Base-by-base conservation (phyloP, 2,329 filamentous ascomycete species). In the Alternaria brassicicola region DNA sequence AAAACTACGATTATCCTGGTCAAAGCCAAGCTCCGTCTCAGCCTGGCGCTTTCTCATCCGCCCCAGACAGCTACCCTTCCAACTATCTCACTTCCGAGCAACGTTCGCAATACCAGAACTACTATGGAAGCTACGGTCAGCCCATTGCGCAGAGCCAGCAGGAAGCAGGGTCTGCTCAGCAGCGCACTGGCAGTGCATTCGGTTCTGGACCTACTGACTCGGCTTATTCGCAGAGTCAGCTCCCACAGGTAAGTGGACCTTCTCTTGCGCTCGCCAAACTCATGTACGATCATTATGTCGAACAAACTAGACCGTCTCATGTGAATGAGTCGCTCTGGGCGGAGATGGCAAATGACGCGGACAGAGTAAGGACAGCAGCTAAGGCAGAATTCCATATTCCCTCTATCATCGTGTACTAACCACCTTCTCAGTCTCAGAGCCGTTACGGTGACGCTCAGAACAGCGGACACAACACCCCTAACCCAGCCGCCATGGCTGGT, bases 391-490 rank as follows among this genome's bases (percentile, higher is more conserved):
- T 57, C n/a, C 38, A 47, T 10, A 9, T 13, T 13, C 6, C 25
- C 21, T 47, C n/a, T 46, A 26, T 7, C 19, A 25, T 31, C 17
- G 43, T 45, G 35, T 51, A 21, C 69, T 73, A 55, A 73, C 64
- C 52, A 53, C 10, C 6, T 33, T 41, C 56, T 50, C 65, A 78
- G 70, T 57, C 66, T 36, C 91, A 93, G 76, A 91, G 88, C 75
- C 89, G 89, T 67, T 89, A 89, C 71, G 85, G 87, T 62, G 92
- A 96, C 54, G 85, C 86, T 61, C 91, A 93, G 71, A 92, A 89
- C 81, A 97, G 92, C 75, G 94, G 93, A 42, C 90, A 95, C 77
- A 94, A 90, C 70, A 97, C 93, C 2, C 93, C 94, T 33, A 95
- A 96, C 80, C 93, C 93, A 26, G 84, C 89, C 26, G 84, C 89